phyloP scores from a whole-genome alignment of 768 basidiomycete genomes.

The Chiua virens region DNA sequence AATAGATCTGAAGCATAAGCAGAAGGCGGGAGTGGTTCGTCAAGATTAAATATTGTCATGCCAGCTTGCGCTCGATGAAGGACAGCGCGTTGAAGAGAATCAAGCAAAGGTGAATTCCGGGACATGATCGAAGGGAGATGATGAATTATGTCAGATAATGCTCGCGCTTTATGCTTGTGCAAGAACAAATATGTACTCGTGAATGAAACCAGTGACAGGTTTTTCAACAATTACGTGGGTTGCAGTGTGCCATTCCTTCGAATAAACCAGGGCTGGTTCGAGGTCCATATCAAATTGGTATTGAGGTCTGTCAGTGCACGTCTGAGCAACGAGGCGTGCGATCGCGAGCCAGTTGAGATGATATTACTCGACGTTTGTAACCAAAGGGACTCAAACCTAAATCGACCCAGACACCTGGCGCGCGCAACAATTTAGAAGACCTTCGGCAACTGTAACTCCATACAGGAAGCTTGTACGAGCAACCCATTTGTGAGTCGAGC shows the following conservation, averaged over 20 bases:
- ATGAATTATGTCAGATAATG: too few species aligned
- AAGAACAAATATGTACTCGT: too few species aligned
- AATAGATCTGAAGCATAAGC: constrained; percentile 35
- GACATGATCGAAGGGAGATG: constrained; percentile 8
- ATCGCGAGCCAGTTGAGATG: not conserved
- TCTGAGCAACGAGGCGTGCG: not conserved
- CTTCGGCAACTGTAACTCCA: not conserved
- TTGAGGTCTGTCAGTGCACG: not conserved
- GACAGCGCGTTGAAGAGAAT: constrained; percentile 17
- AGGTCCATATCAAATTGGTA: not conserved
- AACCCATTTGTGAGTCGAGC: not conserved
- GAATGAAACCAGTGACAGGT: too few species aligned
- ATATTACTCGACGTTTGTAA: not conserved
- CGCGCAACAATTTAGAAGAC: constrained; percentile 1
- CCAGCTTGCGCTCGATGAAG: constrained; percentile 3
- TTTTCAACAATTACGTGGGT: not conserved
- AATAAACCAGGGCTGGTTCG: not conserved
- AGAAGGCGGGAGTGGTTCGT: constrained; percentile 17
- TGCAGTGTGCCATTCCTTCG: not conserved
- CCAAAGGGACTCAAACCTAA: not conserved
- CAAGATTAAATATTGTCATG: constrained; percentile 10
- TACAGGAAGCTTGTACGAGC: not conserved
- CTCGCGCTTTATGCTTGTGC: constrained; percentile 9
- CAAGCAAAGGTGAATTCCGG: constrained; percentile 5
- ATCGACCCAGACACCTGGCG: not conserved